Evolutionary conservation across 768 basidiomycete species (phyloP).

Genomic region (Chalciporus sphaerocephalus): DNA sequence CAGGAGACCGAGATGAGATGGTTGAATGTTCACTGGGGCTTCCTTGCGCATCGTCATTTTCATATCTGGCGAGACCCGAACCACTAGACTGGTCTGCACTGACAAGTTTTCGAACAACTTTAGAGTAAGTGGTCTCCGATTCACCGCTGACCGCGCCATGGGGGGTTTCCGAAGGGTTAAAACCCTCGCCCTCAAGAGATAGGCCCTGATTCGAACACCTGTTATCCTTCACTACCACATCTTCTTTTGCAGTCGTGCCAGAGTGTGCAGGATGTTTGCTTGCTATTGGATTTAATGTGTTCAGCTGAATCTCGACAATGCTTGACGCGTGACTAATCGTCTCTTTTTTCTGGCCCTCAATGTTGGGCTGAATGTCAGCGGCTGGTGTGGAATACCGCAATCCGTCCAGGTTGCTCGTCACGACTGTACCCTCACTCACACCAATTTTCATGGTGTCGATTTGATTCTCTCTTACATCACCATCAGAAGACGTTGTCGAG

Average conservation of each 20-base stretch:
- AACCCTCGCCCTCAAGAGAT: neutral
- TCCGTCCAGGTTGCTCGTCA: too few species aligned
- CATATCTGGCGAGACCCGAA: neutral
- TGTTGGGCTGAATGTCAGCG: neutral
- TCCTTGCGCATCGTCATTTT: neutral
- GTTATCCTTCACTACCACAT: neutral
- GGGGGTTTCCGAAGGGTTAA: neutral
- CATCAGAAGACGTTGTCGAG: too few species aligned
- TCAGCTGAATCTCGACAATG: neutral
- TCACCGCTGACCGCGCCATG: neutral
- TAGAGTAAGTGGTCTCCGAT: neutral
- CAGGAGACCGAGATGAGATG: neutral
- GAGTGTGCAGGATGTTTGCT: too few species aligned
- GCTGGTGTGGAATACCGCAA: too few species aligned
- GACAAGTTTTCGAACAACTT: too few species aligned
- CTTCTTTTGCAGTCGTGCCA: neutral
- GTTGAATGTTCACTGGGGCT: neutral
- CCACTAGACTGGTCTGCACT: too few species aligned
- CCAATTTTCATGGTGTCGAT: too few species aligned
- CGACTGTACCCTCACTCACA: too few species aligned
- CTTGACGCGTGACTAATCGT: neutral
- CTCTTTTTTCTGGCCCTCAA: neutral
- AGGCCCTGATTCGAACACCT: neutral
- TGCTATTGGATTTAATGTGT: too few species aligned
- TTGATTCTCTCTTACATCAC: too few species aligned